A percentile compares a stretch with the other conserved stretches of the same genome.
Conservation (phyloP, 1,284 basidiomycete genomes). For the Cryptococcus sp. region DNA sequence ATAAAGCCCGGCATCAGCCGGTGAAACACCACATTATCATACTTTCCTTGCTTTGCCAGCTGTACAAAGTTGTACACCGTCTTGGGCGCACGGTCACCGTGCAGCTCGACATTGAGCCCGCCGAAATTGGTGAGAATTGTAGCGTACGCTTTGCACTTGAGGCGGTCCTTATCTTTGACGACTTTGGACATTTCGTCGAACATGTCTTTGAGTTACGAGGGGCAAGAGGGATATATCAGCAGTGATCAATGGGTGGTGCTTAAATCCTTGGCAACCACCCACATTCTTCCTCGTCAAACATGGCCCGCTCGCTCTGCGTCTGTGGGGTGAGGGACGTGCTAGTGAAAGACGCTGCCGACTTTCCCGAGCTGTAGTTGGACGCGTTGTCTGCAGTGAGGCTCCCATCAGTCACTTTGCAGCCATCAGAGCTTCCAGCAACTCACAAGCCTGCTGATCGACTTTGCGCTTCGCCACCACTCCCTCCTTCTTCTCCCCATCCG, state of each 20-base stretch:
- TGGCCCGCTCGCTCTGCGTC: constrained; percentile 69
- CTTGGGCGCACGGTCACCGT: constrained; percentile 75
- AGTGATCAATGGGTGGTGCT: not conserved
- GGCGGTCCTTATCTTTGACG: constrained; percentile 85
- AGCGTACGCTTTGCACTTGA: constrained; percentile 83
- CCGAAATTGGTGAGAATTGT: constrained; percentile 87
- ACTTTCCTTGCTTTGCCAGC: constrained; percentile 83
- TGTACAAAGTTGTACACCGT: constrained; percentile 97
- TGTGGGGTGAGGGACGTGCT: constrained; percentile 84
- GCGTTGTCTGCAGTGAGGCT: constrained; percentile 72
- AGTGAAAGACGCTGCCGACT: constrained; percentile 86
- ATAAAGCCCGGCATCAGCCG: constrained; percentile 95
- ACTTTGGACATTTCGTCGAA: constrained; percentile 80
- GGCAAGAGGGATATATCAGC: not conserved
- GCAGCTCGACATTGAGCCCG: constrained; percentile 85
- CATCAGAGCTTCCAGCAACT: constrained; percentile 2
- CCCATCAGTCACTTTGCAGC: not conserved
- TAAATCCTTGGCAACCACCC: constrained; percentile 37
- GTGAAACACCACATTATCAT: constrained; percentile 78
- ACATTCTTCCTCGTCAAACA: constrained; percentile 77
- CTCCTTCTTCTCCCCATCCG: constrained; percentile 32
- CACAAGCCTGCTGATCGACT: constrained; percentile 41
- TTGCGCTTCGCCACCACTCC: constrained; percentile 44
- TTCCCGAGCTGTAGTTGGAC: constrained; percentile 85
- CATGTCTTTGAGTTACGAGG: constrained; percentile 58